Conservation (phyloP, 371 early-diverging fungal species). For the Mortierella sp. region DNA sequence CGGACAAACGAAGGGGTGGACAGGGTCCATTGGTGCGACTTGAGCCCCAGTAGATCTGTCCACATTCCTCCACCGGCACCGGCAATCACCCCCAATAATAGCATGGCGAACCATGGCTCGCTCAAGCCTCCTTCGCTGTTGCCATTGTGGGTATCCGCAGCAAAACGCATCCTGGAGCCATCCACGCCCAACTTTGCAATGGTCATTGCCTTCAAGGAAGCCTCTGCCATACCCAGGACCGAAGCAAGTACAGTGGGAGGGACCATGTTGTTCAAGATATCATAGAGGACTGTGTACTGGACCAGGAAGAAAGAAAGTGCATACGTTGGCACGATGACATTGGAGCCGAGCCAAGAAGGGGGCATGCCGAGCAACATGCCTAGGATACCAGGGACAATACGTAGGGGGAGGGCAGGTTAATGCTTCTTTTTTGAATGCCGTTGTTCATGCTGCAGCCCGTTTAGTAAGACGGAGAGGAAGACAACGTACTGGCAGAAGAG, state of each 20-base stretch:
- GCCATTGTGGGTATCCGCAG: conserved; percentile 48
- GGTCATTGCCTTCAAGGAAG: conserved; percentile 57
- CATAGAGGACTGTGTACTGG: conserved; percentile 47
- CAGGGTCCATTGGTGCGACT: conserved; percentile 41
- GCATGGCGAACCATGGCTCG: conserved; percentile 60
- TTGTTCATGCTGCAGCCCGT: too few relatives aligned
- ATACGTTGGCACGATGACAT: conserved; percentile 46
- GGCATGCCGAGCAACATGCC: conserved; percentile 54
- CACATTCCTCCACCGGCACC: conserved; percentile 69
- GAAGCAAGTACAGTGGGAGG: conserved; percentile 58
- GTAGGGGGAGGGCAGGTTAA: too few relatives aligned
- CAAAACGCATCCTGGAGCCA: conserved; percentile 57
- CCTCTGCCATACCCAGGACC: conserved; percentile 61
- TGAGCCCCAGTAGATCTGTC: conserved; percentile 52
- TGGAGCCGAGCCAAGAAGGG: conserved; percentile 53
- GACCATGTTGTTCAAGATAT: conserved; percentile 25
- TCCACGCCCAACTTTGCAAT: conserved; percentile 64
- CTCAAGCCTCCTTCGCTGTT: conserved; percentile 8
- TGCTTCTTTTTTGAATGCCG: too few relatives aligned
- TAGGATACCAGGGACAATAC: conserved; percentile 3
- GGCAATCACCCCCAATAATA: conserved; percentile 62
- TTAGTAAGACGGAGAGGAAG: not conserved
- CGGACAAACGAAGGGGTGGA: conserved; percentile 31
- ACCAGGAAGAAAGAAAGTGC: conserved; percentile 42
- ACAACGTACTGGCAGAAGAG: conserved; percentile 43